Conservation (phyloP, 2,329 filamentous ascomycete genomes). For the Aspergillus nomiae region DNA sequence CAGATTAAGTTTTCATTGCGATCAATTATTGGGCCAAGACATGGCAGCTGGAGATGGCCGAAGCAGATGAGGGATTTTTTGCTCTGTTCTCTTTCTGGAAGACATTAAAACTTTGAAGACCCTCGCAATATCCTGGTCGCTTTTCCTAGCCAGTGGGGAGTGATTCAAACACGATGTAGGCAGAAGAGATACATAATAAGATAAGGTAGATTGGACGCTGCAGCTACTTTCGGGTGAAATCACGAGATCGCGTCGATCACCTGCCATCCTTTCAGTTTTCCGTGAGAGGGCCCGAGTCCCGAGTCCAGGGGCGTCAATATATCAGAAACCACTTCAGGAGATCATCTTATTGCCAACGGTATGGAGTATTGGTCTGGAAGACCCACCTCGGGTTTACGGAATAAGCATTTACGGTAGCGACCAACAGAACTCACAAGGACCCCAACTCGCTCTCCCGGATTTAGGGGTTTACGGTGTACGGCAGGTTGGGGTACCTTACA, state of each 20-base stretch:
- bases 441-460: neutral
- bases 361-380: neutral
- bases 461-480: neutral
- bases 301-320: neutral
- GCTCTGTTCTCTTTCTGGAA: neutral
- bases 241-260: neutral
- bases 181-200: no score
- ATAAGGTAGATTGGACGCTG: no score
- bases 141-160: no score
- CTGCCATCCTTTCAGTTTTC: neutral
- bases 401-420: neutral
- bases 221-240: neutral
- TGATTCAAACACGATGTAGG: no score
- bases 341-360: neutral
- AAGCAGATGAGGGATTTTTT: neutral
- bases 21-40: neutral
- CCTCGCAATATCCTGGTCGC: no score
- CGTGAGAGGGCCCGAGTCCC: neutral
- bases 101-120: no score
- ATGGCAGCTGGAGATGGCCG: neutral
- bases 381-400: neutral
- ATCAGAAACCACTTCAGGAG: neutral
- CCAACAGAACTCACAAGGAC: neutral
- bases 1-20: neutral
- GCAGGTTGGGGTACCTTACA: neutral